phyloP scores from a whole-genome alignment of 2,329 filamentous ascomycete species.

The Sclerotinia glacialis region DNA sequence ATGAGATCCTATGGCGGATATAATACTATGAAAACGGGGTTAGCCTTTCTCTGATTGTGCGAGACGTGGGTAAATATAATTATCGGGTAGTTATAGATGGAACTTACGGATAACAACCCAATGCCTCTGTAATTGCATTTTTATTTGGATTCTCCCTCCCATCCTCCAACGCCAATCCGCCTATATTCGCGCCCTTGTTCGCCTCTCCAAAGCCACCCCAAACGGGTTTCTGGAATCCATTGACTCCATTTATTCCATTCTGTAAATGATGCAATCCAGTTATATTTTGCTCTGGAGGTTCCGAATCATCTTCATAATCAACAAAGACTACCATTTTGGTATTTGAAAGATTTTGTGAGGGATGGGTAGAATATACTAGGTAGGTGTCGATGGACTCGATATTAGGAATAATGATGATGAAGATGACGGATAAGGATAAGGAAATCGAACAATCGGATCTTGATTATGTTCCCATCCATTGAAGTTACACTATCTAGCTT shows the following conservation, averaged over 20 bases:
- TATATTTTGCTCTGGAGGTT: conserved; percentile 32
- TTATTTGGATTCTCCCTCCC: conserved; percentile 46
- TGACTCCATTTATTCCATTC: conserved; percentile 24
- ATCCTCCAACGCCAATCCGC: conserved; percentile 10
- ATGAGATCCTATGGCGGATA: conserved; percentile 68
- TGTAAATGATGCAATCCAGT: conserved; percentile 15
- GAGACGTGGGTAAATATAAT: conserved; percentile 28
- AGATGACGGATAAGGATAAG: conserved; percentile 24
- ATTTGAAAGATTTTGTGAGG: conserved; percentile 7
- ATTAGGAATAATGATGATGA: not conserved
- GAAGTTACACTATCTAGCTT: conserved; percentile 27
- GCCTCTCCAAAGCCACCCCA: conserved; percentile 22
- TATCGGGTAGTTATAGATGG: conserved; percentile 37
- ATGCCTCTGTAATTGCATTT: conserved; percentile 58
- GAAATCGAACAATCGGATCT: conserved; percentile 24
- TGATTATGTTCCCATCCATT: conserved; percentile 33
- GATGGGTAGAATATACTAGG: not conserved
- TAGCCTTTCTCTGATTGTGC: conserved; percentile 8
- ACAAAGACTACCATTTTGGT: conserved; percentile 39
- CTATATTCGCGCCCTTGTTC: not conserved
- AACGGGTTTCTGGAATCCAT: conserved; percentile 24
- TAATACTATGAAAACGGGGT: conserved; percentile 56
- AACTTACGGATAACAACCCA: conserved; percentile 67
- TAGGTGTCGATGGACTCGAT: not conserved
- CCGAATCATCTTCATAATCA: conserved; percentile 38